These are phyloP conservation scores for Umbilicaria muhlenbergii DNA, from an alignment of 495 filamentous ascomycete genomes.

Conservation along the genomic window DNA sequence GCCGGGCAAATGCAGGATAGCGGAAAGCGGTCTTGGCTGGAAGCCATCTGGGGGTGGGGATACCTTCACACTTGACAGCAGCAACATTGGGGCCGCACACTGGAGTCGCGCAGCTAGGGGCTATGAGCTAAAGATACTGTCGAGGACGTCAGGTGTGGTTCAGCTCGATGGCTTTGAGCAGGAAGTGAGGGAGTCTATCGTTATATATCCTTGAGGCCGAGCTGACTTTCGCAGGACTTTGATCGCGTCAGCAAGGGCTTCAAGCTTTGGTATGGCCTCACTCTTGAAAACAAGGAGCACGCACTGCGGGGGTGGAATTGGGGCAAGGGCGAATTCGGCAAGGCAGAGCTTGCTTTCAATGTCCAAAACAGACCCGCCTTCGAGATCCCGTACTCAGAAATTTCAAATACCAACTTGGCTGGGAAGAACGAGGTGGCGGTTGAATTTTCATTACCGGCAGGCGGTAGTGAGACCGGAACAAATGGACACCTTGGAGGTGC, in stretches of 20 bases:
- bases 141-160: conserved; percentile 67
- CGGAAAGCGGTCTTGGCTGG: conserved; percentile 88
- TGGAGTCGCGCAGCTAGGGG: conserved; percentile 92
- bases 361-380: conserved; percentile 95
- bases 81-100: conserved; percentile 69
- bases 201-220: neutral
- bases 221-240: conserved; percentile 45
- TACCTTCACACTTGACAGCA: conserved; percentile 75
- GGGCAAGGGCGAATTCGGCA: conserved; percentile 95
- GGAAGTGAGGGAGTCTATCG: conserved; percentile 43
- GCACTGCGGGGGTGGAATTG: conserved; percentile 97
- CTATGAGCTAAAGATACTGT: conserved; percentile 81
- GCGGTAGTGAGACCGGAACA: conserved; percentile 49
- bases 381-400: conserved; percentile 93
- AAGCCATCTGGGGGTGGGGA: conserved; percentile 76
- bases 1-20: conserved; percentile 81
- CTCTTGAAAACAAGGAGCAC: conserved; percentile 82
- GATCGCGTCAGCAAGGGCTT: conserved; percentile 81
- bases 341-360: conserved; percentile 88
- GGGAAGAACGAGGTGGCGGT: conserved; percentile 97
- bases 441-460: conserved; percentile 65
- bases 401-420: conserved; percentile 93
- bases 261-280: conserved; percentile 91
- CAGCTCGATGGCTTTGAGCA: conserved; percentile 91
- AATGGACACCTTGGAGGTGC: conserved; percentile 66